Percentiles rank a stretch among this genome's conserved stretches.
These are phyloP conservation scores for Macrolepiota fuliginosa DNA, from an alignment of 768 basidiomycete genomes.

Conservation along the genomic window DNA sequence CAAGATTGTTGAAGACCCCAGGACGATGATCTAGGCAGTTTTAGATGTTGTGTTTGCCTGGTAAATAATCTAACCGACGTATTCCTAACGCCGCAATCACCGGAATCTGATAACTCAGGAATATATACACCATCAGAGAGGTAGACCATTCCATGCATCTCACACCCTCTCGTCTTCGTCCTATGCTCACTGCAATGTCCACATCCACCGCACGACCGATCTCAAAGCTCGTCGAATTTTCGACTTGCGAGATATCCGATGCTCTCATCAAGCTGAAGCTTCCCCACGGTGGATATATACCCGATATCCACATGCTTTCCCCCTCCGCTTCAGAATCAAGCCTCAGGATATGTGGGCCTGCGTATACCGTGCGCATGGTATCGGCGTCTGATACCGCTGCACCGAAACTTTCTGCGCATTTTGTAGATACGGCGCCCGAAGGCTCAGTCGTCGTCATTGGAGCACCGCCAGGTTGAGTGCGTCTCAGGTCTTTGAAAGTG, in stretches of 20 bases:
- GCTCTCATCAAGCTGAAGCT: constrained; percentile 79
- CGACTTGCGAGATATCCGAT: constrained; percentile 86
- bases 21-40: neutral
- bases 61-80: neutral
- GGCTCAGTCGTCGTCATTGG: constrained; percentile 72
- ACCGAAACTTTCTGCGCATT: constrained; percentile 69
- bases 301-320: constrained; percentile 66
- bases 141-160: neutral
- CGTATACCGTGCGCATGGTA: constrained; percentile 88
- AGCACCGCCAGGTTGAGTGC: constrained; percentile 60
- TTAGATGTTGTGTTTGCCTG: neutral
- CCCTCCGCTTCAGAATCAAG: constrained; percentile 30
- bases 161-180: constrained; percentile 17
- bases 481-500: neutral
- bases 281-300: constrained; percentile 74
- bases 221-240: constrained; percentile 37
- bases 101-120: neutral
- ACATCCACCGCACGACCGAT: constrained; percentile 6
- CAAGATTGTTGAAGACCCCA: neutral
- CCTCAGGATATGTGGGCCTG: constrained; percentile 62
- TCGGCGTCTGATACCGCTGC: constrained; percentile 50
- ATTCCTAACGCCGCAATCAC: constrained; percentile 4
- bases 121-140: neutral
- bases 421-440: constrained; percentile 73
- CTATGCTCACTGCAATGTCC: constrained; percentile 18